Conservation (phyloP, 768 basidiomycete species). For the Exidia glandulosa region DNA sequence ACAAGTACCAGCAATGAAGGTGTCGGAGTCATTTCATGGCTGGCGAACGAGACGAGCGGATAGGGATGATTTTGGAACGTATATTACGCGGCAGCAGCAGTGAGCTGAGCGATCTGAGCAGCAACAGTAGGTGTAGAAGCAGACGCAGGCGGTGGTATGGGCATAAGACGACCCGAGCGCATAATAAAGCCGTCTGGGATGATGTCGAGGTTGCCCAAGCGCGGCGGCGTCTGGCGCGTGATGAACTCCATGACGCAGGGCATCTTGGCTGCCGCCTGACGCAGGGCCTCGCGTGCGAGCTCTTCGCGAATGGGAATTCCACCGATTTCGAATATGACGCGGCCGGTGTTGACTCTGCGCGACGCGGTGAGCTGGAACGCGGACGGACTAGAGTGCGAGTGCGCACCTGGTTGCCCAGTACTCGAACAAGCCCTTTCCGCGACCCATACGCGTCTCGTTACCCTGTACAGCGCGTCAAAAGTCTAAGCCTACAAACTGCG, state of each 20-base stretch:
- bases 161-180: background rate
- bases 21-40: too few species aligned
- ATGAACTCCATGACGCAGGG: slow-evolving; percentile 88
- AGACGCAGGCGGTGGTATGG: background rate
- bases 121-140: too few species aligned
- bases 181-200: background rate
- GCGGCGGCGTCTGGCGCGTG: slow-evolving; percentile 50
- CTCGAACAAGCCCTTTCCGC: slow-evolving; percentile 96
- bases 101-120: too few species aligned
- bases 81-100: too few species aligned
- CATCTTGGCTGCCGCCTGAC: slow-evolving; percentile 77
- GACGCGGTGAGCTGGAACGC: background rate
- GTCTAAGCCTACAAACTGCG: too few species aligned
- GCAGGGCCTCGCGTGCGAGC: slow-evolving; percentile 83
- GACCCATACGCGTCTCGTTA: slow-evolving; percentile 98
- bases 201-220: slow-evolving; percentile 58
- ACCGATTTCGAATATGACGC: slow-evolving; percentile 90
- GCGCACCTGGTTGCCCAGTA: slow-evolving; percentile 88
- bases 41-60: too few species aligned
- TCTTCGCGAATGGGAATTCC: slow-evolving; percentile 84
- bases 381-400: background rate
- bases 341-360: slow-evolving; percentile 50
- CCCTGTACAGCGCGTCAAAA: too few species aligned
- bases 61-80: too few species aligned
- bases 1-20: too few species aligned